Base-by-base conservation (phyloP, 164 flowering plant species). In the Kalanchoe fedtschenkoi region DNA sequence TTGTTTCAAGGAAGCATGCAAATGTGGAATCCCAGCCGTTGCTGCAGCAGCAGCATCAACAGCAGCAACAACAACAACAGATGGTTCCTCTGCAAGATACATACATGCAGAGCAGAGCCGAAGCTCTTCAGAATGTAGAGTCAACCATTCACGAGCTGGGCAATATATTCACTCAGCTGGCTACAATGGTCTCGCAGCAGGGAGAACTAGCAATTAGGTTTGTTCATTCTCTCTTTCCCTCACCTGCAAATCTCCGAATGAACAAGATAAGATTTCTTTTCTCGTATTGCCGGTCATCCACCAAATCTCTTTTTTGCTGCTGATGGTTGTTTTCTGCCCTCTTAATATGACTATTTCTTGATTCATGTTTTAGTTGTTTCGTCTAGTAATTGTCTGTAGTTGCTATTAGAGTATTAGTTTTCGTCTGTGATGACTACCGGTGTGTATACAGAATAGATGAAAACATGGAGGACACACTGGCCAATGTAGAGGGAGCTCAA, bases 181-280 rank as follows among this genome's bases (percentile, higher is more conserved):
- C 99, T 39, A 93, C 97, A 32, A 79, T 93, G 86, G 99, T 93
- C 54, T 90, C 99, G 16, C 89, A 93, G 76, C 99, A 93, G 73
- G 99, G 99, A 64, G 99, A 93, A 74, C 72, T 93, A 72, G 95
- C 99, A 28, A 93, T 93, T 76, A 93, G 99, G 99, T 85, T 37
- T n/a, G 62, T 33, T 43, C 17, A 33, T 53, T 43, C 17, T 19
- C 42, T 2, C 44, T 39, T 39, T 41, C 16, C 44, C 16, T 13
- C 16, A 3, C 4, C 16, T 41, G 44, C 44, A 41, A 17, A n/a
- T 13, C 44, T 41, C 44, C 16, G 16, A 15, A 41, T 41, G 4
- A 2, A 17, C 44, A 5, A 15, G n/a, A 5, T 9, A 13, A 8
- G 24, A n/a, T n/a, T n/a, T n/a, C n/a, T n/a, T n/a, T n/a, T n/a